Evolutionary conservation across 306 rosid genomes (phyloP).

Genomic region (Coriaria nepalensis): DNA sequence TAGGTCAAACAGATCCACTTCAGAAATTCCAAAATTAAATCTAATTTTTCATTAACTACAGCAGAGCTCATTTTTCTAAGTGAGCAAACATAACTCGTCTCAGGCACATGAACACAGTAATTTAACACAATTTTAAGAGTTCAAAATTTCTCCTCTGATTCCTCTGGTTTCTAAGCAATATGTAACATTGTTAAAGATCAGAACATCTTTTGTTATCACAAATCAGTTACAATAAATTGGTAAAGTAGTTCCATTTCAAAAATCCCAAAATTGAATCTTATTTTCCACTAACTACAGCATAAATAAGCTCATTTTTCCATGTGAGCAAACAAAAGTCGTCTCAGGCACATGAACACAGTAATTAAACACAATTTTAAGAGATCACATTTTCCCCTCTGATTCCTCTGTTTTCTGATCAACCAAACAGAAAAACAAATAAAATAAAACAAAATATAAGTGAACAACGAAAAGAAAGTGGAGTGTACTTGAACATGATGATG

Average conservation of each 20-base stretch:
- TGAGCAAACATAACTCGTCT: no score
- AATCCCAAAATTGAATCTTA: not conserved
- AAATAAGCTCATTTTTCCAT: no score
- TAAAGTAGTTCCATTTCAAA: not conserved
- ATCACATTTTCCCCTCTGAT: not conserved
- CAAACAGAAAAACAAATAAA: constrained; percentile 9
- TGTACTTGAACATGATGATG: constrained; percentile 89
- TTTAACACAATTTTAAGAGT: no score
- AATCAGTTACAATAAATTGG: not conserved
- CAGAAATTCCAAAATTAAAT: not conserved
- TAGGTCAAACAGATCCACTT: not conserved
- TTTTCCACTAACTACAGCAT: no score
- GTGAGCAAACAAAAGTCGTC: no score
- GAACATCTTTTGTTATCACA: not conserved
- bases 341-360: no score
- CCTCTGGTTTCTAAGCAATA: not conserved
- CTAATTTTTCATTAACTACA: no score
- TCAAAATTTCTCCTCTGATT: not conserved
- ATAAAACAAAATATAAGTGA: not conserved
- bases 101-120: no score
- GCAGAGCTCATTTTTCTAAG: no score
- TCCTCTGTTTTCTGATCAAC: constrained; percentile 2
- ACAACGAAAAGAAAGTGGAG: not conserved
- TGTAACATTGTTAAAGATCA: not conserved
- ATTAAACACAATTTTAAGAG: no score